Conservation (phyloP, 139 green algal species). For the Pseudopediastrum boryanum region DNA sequence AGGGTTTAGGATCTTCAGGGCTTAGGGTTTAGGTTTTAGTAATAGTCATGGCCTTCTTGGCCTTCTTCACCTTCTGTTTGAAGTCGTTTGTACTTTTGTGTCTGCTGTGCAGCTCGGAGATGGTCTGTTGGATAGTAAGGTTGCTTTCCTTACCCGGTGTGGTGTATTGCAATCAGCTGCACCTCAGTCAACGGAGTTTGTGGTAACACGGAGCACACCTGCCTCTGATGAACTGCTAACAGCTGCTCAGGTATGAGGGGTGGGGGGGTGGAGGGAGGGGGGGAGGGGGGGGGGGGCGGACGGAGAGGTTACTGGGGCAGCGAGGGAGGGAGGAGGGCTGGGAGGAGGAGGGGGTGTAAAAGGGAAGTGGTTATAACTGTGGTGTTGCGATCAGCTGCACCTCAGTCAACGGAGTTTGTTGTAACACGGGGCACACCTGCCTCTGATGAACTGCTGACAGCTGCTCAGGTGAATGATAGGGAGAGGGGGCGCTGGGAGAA, state of each 20-base stretch:
- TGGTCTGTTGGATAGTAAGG: not conserved
- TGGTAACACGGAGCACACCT: too few species aligned
- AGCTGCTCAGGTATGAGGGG: too few species aligned
- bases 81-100: not conserved
- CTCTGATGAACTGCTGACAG: constrained; percentile 49
- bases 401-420: not conserved
- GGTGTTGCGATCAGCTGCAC: not conserved
- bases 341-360: constrained; percentile 10
- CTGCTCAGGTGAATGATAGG: constrained; percentile 40
- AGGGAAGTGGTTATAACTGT: too few species aligned
- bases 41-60: too few species aligned
- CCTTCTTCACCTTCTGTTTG: too few species aligned
- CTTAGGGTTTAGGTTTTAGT: too few species aligned
- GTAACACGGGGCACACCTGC: too few species aligned
- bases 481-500: not conserved
- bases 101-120: not conserved
- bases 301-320: constrained; percentile 10
- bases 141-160: not conserved
- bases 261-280: too few species aligned
- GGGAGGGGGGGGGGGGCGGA: too few species aligned
- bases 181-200: not conserved
- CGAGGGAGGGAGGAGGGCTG: not conserved
- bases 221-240: too few species aligned
- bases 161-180: not conserved
- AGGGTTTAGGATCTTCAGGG: too few species aligned